A percentile compares a stretch with the other conserved stretches of the same genome.
These are phyloP conservation scores for Backusella mclennaniae DNA, from an alignment of 192 early-diverging fungal genomes.

Conservation along the genomic window DNA sequence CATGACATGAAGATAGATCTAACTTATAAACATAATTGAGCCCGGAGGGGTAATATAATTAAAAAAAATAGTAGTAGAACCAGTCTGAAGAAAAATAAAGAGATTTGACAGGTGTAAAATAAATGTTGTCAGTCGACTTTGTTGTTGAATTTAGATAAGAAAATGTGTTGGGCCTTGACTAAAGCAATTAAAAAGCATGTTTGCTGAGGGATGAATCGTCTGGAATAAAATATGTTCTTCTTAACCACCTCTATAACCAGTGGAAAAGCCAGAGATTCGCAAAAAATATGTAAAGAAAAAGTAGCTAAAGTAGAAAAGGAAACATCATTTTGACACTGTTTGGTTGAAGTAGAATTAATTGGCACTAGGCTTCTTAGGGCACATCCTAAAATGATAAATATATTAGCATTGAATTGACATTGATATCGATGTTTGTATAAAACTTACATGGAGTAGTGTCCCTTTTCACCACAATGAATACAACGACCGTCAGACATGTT, in stretches of 20 bases:
- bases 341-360: background rate
- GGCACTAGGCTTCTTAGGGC: slow-evolving; percentile 28
- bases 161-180: background rate
- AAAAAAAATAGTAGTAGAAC: background rate
- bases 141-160: background rate
- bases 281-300: background rate
- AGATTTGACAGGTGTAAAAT: background rate
- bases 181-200: background rate
- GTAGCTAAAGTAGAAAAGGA: background rate
- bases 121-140: background rate
- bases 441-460: slow-evolving; percentile 31
- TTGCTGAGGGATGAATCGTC: background rate
- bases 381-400: slow-evolving; percentile 23
- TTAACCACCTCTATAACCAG: slow-evolving; percentile 3
- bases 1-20: slow-evolving; percentile 7
- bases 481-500: slow-evolving; percentile 31
- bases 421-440: background rate
- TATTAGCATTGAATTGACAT: background rate
- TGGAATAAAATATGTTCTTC: slow-evolving; percentile 5
- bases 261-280: slow-evolving; percentile 1
- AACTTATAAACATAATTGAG: slow-evolving; percentile 8
- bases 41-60: background rate
- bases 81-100: background rate
- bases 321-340: background rate
- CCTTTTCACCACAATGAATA: slow-evolving; percentile 30